phyloP scores from a whole-genome alignment of 805 yeast genomes.

The Metschnikowia gelsemii region DNA sequence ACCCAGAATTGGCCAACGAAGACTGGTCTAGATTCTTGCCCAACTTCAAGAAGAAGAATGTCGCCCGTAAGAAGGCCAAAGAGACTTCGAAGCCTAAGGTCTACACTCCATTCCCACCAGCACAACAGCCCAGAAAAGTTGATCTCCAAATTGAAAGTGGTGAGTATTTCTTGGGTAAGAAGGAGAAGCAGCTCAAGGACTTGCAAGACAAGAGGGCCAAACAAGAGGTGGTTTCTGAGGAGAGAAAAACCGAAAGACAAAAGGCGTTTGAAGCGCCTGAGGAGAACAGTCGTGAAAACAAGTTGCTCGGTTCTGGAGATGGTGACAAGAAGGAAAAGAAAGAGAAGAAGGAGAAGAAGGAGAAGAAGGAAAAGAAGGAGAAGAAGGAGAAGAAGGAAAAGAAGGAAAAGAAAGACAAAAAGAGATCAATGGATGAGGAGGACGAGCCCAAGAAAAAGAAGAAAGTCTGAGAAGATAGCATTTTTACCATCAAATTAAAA shows the following conservation, averaged over 20 bases:
- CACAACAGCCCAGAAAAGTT: constrained; percentile 93
- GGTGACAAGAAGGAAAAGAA: constrained; percentile 22
- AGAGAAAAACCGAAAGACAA: constrained; percentile 65
- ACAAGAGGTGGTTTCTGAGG: constrained; percentile 67
- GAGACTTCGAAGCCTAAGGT: constrained; percentile 58
- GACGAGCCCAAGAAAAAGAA: constrained; percentile 28
- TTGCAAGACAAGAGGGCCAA: constrained; percentile 75
- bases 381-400: constrained; percentile 25
- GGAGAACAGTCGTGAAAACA: constrained; percentile 57
- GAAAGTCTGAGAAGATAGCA: constrained; percentile 11
- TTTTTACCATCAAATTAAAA: too few species aligned
- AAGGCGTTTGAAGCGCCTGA: constrained; percentile 85
- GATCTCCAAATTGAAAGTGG: constrained; percentile 98
- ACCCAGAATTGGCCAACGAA: constrained; percentile 92
- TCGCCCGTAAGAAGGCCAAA: constrained; percentile 84
- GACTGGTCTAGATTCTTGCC: constrained; percentile 98
- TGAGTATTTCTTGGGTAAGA: constrained; percentile 91
- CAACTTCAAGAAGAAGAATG: constrained; percentile 93
- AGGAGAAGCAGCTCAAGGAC: constrained; percentile 71
- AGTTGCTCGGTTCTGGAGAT: constrained; percentile 25
- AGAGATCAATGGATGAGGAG: constrained; percentile 26
- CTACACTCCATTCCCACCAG: constrained; percentile 99
- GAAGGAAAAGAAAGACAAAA: constrained; percentile 27
- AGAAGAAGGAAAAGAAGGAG: constrained; percentile 20
- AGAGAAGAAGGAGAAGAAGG: constrained; percentile 30